Percentiles rank a stretch among this genome's conserved stretches.
phyloP scores from a whole-genome alignment of 2,329 filamentous ascomycete species.

The Leptographium radiaticola region DNA sequence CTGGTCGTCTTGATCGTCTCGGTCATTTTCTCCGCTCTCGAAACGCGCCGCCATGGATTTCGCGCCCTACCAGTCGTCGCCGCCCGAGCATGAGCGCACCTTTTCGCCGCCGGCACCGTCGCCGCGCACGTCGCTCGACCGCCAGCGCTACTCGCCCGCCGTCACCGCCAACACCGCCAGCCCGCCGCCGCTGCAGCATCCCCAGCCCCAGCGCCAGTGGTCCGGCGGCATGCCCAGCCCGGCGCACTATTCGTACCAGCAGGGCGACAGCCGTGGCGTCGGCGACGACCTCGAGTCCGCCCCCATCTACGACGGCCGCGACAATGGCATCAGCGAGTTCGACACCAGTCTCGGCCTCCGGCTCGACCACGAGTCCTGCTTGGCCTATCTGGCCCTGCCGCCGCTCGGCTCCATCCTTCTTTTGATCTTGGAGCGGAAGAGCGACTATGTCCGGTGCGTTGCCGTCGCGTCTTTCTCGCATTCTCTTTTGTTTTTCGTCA shows the following conservation, averaged over 20 bases:
- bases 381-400: slow-evolving; percentile 78
- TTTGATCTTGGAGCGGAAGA: slow-evolving; percentile 80
- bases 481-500: neutral
- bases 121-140: slow-evolving; percentile 46
- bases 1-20: neutral
- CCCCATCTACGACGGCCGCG: slow-evolving; percentile 24
- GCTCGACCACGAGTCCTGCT: slow-evolving; percentile 77
- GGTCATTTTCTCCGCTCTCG: neutral
- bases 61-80: slow-evolving; percentile 89
- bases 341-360: slow-evolving; percentile 80
- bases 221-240: slow-evolving; percentile 26
- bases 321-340: slow-evolving; percentile 61
- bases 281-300: slow-evolving; percentile 14
- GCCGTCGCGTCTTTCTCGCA: neutral
- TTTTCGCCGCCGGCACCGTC: slow-evolving; percentile 55
- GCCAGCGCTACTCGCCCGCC: slow-evolving; percentile 38
- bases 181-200: slow-evolving; percentile 34
- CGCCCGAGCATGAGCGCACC: slow-evolving; percentile 70
- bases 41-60: slow-evolving; percentile 57
- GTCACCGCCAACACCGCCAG: slow-evolving; percentile 21
- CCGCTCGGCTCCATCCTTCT: slow-evolving; percentile 77
- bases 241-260: slow-evolving; percentile 17
- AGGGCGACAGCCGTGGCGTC: slow-evolving; percentile 10
- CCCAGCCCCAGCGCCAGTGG: slow-evolving; percentile 46
- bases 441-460: slow-evolving; percentile 81